These are phyloP conservation scores for Secale cereale DNA, from an alignment of 176 grass and related monocot species.

Conservation along the genomic window DNA sequence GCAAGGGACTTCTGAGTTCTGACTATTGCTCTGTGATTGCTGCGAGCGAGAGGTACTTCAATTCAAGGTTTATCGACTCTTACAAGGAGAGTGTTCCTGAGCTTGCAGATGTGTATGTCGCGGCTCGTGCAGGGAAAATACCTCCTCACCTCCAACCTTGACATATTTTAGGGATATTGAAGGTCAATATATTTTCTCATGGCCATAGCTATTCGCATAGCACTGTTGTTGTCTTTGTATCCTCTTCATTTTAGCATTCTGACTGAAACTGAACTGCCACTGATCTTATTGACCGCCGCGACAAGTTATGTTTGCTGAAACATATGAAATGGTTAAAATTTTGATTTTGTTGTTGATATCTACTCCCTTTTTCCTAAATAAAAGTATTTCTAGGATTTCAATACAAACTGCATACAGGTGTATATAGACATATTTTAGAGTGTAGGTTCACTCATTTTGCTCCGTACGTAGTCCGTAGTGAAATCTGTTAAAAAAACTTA, in stretches of 20 bases:
- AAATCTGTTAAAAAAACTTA: too few species aligned
- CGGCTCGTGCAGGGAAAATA: conserved; percentile 8
- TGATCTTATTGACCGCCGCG: not conserved
- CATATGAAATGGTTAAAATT: not conserved
- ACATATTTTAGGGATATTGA: not conserved
- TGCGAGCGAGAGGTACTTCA: not conserved
- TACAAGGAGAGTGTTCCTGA: conserved; percentile 31
- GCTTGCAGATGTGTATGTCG: conserved; percentile 36
- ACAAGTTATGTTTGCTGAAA: not conserved
- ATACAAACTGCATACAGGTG: too few species aligned
- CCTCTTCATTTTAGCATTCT: not conserved
- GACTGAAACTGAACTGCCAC: not conserved
- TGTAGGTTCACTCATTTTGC: too few species aligned
- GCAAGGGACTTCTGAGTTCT: conserved; percentile 21
- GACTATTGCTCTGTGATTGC: not conserved
- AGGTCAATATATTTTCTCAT: not conserved
- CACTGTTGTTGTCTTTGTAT: not conserved
- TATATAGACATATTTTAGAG: too few species aligned
- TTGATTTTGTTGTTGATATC: not conserved
- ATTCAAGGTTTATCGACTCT: conserved; percentile 7
- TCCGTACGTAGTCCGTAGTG: too few species aligned
- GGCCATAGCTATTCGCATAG: not conserved
- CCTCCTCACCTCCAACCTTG: not conserved
- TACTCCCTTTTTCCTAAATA: too few species aligned
- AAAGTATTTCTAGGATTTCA: too few species aligned